These are phyloP conservation scores for Actinomucor elegans DNA, from an alignment of 371 early-diverging fungal species.

Conservation along the genomic window DNA sequence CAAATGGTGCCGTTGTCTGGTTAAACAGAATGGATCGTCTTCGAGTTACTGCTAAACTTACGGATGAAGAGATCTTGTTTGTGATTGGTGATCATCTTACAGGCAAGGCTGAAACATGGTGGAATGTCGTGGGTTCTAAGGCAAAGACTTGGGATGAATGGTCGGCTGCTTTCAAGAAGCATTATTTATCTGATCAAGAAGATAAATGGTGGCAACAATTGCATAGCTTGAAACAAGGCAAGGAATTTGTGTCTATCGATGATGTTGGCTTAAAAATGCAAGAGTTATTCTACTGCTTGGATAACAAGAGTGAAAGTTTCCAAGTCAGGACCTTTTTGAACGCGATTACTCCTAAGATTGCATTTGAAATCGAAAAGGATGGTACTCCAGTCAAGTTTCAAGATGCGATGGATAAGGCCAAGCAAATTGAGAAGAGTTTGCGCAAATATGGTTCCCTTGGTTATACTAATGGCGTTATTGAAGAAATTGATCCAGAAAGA, in stretches of 20 bases:
- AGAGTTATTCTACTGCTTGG: conserved; percentile 8
- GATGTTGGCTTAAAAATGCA: conserved; percentile 3
- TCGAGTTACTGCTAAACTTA: not conserved
- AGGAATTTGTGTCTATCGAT: not conserved
- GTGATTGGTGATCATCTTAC: conserved; percentile 2
- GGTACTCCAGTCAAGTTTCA: not conserved
- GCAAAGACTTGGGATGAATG: not conserved
- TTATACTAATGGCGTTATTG: not conserved
- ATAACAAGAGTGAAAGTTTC: not conserved
- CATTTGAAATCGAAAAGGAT: conserved; percentile 11
- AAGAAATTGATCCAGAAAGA: not conserved
- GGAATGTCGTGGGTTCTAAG: too few species aligned
- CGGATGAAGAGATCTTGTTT: too few species aligned
- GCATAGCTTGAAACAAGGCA: not conserved
- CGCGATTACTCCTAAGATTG: conserved; percentile 5
- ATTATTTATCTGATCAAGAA: conserved; percentile 19
- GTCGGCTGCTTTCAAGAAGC: conserved; percentile 9
- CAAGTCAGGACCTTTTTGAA: conserved; percentile 12
- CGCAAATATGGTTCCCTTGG: not conserved
- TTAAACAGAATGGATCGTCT: not conserved
- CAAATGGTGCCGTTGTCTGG: not conserved
- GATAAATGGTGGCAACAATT: conserved; percentile 10
- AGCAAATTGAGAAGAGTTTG: not conserved
- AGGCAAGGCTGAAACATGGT: conserved; percentile 4
- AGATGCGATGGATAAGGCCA: not conserved